Conservation (phyloP, 2,329 filamentous ascomycete species). For the Blastomyces emzantsi region DNA sequence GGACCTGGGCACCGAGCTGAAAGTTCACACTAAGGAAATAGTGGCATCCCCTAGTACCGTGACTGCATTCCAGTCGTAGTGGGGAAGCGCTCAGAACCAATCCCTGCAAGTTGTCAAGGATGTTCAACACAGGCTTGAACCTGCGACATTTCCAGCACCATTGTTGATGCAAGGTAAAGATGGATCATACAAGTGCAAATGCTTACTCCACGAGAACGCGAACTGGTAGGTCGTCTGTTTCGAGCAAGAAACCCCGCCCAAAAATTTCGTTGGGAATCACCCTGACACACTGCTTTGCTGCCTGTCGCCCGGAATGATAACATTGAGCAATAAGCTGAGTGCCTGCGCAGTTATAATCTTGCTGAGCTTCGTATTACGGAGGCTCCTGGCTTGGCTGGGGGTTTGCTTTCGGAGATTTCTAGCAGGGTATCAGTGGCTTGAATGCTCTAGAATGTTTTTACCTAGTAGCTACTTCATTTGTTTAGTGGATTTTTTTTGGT, state of each 20-base stretch:
- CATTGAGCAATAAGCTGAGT: not conserved
- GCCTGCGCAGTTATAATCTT: not conserved
- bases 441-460: not conserved
- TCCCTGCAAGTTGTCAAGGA: not conserved
- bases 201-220: not conserved
- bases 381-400: not conserved
- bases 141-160: not conserved
- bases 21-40: not conserved
- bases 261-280: not conserved
- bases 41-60: not conserved
- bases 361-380: not conserved
- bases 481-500: not conserved
- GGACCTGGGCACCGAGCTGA: not conserved
- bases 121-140: not conserved
- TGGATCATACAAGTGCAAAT: not conserved
- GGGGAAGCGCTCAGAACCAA: not conserved
- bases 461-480: not conserved
- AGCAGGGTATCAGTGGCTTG: not conserved
- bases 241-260: not conserved
- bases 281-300: not conserved
- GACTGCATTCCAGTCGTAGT: not conserved
- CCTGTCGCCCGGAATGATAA: not conserved
- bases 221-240: not conserved
- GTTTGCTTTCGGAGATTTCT: not conserved
- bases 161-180: not conserved